phyloP scores from a whole-genome alignment of 2,329 filamentous ascomycete species.

The Alternaria longipes region DNA sequence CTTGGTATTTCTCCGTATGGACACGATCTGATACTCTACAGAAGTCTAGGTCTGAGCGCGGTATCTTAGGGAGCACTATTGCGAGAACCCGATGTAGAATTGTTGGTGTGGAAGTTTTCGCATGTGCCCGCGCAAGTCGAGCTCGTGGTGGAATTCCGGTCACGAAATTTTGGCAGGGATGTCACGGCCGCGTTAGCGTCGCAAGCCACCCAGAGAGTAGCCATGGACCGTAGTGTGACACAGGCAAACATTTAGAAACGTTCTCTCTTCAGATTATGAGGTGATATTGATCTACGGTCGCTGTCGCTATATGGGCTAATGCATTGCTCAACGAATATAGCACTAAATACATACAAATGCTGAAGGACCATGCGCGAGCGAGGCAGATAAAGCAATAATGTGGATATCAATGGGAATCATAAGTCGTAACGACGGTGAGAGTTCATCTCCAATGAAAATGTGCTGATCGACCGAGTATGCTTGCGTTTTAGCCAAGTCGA shows the following conservation, averaged over 20 bases:
- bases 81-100: not conserved
- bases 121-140: constrained; percentile 7
- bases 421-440: constrained; percentile 23
- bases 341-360: constrained; percentile 6
- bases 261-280: not conserved
- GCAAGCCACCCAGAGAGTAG: not conserved
- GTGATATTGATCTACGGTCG: not conserved
- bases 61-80: not conserved
- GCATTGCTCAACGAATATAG: not conserved
- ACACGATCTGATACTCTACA: not conserved
- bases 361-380: not conserved
- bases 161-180: constrained; percentile 48
- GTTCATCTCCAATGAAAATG: not conserved
- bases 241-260: not conserved
- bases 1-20: not conserved
- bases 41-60: not conserved
- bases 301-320: not conserved
- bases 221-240: not conserved
- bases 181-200: constrained; percentile 31
- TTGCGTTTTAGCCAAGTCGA: not conserved
- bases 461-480: not conserved
- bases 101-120: not conserved
- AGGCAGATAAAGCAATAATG: constrained; percentile 11
- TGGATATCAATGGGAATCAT: constrained; percentile 26
- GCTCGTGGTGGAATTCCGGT: constrained; percentile 20